Evolutionary conservation across 192 early-diverging fungal species (phyloP).

Genomic region (Coemansia sp.): DNA sequence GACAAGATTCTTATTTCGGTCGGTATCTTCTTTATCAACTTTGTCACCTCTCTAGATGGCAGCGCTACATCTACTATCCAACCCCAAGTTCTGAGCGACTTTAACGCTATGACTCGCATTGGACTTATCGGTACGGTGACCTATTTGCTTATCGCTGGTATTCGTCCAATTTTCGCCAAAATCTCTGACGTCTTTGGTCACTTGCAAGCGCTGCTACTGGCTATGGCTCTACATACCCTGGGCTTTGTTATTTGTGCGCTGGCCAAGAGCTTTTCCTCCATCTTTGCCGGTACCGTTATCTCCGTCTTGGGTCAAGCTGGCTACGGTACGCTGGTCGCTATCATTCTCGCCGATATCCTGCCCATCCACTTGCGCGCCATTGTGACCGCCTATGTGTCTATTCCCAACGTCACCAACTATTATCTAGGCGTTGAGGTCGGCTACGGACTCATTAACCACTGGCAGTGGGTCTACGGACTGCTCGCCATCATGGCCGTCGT

Average conservation of each 20-base stretch:
- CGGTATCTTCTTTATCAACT: slow-evolving; percentile 52
- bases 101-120: slow-evolving; percentile 33
- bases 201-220: slow-evolving; percentile 21
- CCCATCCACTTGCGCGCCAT: slow-evolving; percentile 44
- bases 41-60: slow-evolving; percentile 39
- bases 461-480: slow-evolving; percentile 55
- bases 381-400: slow-evolving; percentile 37
- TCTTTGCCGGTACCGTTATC: slow-evolving; percentile 52
- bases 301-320: slow-evolving; percentile 46
- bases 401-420: slow-evolving; percentile 51
- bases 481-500: slow-evolving; percentile 40
- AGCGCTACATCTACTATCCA: slow-evolving; percentile 41
- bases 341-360: slow-evolving; percentile 43
- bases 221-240: slow-evolving; percentile 37
- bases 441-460: slow-evolving; percentile 21
- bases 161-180: slow-evolving; percentile 45
- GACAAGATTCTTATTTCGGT: slow-evolving; percentile 43
- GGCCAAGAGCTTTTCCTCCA: slow-evolving; percentile 31
- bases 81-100: slow-evolving; percentile 45
- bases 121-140: slow-evolving; percentile 39
- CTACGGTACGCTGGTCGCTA: slow-evolving; percentile 45
- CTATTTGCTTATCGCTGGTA: slow-evolving; percentile 37
- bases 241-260: slow-evolving; percentile 37
- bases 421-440: slow-evolving; percentile 48
- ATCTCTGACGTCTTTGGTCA: slow-evolving; percentile 45